phyloP scores from a whole-genome alignment of 1,284 basidiomycete species.

The Tylopilus orsonianus region DNA sequence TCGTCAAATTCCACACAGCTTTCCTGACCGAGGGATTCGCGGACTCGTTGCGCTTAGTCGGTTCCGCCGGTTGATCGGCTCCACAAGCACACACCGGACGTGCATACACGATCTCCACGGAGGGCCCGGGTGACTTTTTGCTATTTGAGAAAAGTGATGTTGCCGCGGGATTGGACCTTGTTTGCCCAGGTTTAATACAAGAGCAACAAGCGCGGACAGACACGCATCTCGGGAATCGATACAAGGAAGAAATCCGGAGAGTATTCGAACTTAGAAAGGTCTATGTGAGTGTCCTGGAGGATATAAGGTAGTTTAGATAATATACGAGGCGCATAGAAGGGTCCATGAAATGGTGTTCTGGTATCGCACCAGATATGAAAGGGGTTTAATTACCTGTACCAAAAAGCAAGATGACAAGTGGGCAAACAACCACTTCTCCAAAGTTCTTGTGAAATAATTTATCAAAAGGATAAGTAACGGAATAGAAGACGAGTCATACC shows the following conservation, averaged over 20 bases:
- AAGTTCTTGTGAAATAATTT: constrained; percentile 2
- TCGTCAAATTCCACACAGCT: constrained; percentile 4
- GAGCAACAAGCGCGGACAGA: constrained; percentile 3
- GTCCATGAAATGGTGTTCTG: constrained; percentile 8
- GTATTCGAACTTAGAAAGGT: constrained; percentile 2
- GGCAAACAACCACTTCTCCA: constrained; percentile 7
- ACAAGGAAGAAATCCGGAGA: constrained; percentile 13
- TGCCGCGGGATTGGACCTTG: constrained; percentile 11
- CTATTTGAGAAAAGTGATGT: constrained; percentile 5
- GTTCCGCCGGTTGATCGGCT: too few relatives aligned
- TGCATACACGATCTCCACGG: neutral
- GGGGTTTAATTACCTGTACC: constrained; percentile 10
- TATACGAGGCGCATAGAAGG: too few relatives aligned
- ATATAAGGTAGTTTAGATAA: neutral
- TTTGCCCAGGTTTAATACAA: constrained; percentile 6
- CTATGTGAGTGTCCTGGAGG: neutral
- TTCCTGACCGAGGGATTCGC: neutral
- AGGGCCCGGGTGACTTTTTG: constrained; percentile 5
- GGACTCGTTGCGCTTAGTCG: too few relatives aligned
- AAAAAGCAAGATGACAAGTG: too few relatives aligned
- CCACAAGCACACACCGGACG: too few relatives aligned
- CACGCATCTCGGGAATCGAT: constrained; percentile 9
- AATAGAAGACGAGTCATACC: neutral
- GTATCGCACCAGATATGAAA: constrained; percentile 8
- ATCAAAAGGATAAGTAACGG: neutral